Evolutionary conservation across 2,329 filamentous ascomycete species (phyloP).

Genomic region (Penicillium crustosum): DNA sequence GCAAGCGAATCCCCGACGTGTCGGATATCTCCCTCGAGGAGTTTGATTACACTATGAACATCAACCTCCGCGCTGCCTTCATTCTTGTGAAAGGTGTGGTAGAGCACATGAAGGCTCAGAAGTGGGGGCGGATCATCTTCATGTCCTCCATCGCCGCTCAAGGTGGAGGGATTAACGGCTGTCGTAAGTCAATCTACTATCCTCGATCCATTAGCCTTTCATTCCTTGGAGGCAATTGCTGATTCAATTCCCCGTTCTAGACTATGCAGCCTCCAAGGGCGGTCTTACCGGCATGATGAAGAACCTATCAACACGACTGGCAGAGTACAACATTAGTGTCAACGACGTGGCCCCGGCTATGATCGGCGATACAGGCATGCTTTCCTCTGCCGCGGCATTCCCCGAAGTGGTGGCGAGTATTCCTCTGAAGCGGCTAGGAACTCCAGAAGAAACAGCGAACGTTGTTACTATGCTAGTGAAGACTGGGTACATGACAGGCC

Average conservation of each 20-base stretch:
- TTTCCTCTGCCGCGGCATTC: slow-evolving; percentile 58
- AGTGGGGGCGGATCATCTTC: slow-evolving; percentile 65
- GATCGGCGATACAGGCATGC: slow-evolving; percentile 66
- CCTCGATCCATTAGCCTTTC: background rate
- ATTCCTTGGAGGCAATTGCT: background rate
- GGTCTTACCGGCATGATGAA: slow-evolving; percentile 65
- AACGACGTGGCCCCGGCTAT: slow-evolving; percentile 68
- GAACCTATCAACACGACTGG: slow-evolving; percentile 61
- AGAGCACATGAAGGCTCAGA: slow-evolving; percentile 59
- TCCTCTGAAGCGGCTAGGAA: slow-evolving; percentile 58
- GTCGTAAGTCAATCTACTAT: slow-evolving; percentile 40
- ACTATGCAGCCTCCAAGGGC: slow-evolving; percentile 61
- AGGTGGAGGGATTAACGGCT: slow-evolving; percentile 65
- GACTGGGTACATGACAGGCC: slow-evolving; percentile 61
- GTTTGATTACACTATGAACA: slow-evolving; percentile 62
- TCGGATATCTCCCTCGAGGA: slow-evolving; percentile 63
- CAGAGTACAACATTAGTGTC: slow-evolving; percentile 61
- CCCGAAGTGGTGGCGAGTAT: slow-evolving; percentile 61
- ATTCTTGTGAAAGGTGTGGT: slow-evolving; percentile 61
- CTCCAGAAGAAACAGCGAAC: slow-evolving; percentile 60
- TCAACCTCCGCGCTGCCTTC: slow-evolving; percentile 64
- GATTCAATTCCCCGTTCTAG: slow-evolving; percentile 18
- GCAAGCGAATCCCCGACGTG: slow-evolving; percentile 58
- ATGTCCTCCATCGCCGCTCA: slow-evolving; percentile 64
- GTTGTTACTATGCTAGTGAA: slow-evolving; percentile 60